Evolutionary conservation across 2,329 filamentous ascomycete genomes (phyloP).

Genomic region (Pestalotiopsis sp.): DNA sequence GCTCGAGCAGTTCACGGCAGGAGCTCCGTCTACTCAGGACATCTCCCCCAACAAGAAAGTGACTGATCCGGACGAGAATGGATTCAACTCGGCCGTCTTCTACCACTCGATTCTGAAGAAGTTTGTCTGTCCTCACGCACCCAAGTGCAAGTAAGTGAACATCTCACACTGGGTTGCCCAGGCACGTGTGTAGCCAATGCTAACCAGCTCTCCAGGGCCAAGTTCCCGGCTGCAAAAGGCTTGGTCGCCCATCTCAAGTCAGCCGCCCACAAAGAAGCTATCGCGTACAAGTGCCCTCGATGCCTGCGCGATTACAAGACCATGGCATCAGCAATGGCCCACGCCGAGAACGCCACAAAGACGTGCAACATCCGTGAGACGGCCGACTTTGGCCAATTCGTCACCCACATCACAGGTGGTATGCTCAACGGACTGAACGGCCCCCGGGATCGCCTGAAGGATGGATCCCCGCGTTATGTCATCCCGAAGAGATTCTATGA

Average conservation of each 20-base stretch:
- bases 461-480: not conserved
- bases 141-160: constrained; percentile 49
- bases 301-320: constrained; percentile 46
- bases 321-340: constrained; percentile 46
- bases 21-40: constrained; percentile 14
- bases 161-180: not conserved
- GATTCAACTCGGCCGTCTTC: constrained; percentile 53
- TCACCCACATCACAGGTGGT: constrained; percentile 43
- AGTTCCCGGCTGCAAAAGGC: constrained; percentile 34
- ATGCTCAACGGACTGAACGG: constrained; percentile 30
- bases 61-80: constrained; percentile 47
- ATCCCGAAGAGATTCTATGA: constrained; percentile 3
- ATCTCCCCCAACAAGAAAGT: constrained; percentile 18
- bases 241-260: constrained; percentile 49
- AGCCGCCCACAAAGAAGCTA: constrained; percentile 37
- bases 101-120: constrained; percentile 40
- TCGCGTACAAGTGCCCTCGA: constrained; percentile 43
- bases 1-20: not conserved
- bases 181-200: not conserved
- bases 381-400: constrained; percentile 38
- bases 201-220: constrained; percentile 38
- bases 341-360: constrained; percentile 47
- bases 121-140: constrained; percentile 56
- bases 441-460: not conserved
- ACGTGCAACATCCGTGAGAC: constrained; percentile 47